Evolutionary conservation across 192 early-diverging fungal species (phyloP), one percentile per base, ranked within the genome.

Genomic region (Spinellus fusiger): DNA sequence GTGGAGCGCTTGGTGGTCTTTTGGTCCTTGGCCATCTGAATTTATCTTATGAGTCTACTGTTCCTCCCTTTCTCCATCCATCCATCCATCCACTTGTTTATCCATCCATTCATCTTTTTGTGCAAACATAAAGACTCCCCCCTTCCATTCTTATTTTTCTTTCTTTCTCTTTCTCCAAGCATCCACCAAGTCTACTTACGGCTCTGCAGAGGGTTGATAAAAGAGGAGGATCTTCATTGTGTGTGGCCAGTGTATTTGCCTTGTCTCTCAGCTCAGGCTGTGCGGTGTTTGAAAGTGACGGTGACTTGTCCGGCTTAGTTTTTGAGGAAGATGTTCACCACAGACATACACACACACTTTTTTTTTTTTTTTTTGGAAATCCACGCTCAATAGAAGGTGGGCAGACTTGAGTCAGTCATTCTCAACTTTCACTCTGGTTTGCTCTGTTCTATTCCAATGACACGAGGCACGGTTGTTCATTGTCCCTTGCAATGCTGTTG

Each of bases 1-100:
- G 88, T 87, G 58, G 88, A 91, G 73, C 89, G 87, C 84, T 90
- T 86, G 77, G 79, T 73, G 64, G 69, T 70, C 65, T 65, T 65
- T 66, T 62, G 84, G 77, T 84, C 81, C 77, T 89, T 90, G 76
- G 82, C 84, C 88, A 91, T 89, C 64, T 65, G 18, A 47, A 20
- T 29, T 16, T 10, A 25, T 16, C 25, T 6, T 18, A 54, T 54
- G 16, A 7, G 7, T 0, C 10, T 51, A 9, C 49, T 29, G 32
- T 54, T 29, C 53, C 16, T 10, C 29, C 25, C 25, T 15, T 6
- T n/a, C 4, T 54, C 26, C 53, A 54, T 25, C 53, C 53, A 54
- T 54, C 53, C 53, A 54, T 54, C 53, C 52, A 23, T 54, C 52
- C 26, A 20, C 4, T 3, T 44, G 10, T 12, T 44, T 12, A 44